Base-by-base conservation (phyloP, 371 early-diverging fungal species). In the Zychaea mexicana region DNA sequence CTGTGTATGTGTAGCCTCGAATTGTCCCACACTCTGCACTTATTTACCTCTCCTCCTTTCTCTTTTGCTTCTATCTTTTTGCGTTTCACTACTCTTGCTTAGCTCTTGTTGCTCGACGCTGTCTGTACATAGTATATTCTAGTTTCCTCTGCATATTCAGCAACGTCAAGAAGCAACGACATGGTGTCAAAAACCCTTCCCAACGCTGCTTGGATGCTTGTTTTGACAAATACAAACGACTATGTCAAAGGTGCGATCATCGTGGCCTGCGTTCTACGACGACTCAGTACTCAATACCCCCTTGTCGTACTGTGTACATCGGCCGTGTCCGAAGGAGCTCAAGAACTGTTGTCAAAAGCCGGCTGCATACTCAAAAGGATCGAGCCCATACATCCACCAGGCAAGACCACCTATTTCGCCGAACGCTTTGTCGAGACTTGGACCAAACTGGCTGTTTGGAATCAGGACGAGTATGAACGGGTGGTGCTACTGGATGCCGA, bases 401-500 rank as follows among this genome's bases (percentile, higher is more conserved):
- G 94, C 13, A 86, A 84, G 33, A 73, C 87, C 2, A 32, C 66
- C n/a, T 76, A 80, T 46, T 46, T 73, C 17, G 67, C 62, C 39
- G 70, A 71, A 36, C 67, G 73, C 0, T 83, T 71, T 53, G 60
- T 47, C 12, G 70, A 78, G 54, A 95, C 96, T 0, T 87, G 89
- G 71, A 94, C 96, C 27, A 96, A 96, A 75, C 71, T 96, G 31
- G 90, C 93, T 64, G 87, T 89, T 32, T 96, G 92, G 85, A 78
- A 86, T 26, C 81, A 89, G 32, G 77, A 85, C 30, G 58, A 64
- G 19, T 90, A 80, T 64, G 81, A 83, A 24, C 79, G 85, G 36
- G 79, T 94, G 24, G 87, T 88, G 33, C 92, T 94, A 57, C 57
- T 97, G 58, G 97, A 96, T 68, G 92, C 96, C 0, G 97, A 96